These are phyloP conservation scores for Calvatia gigantea DNA, from an alignment of 768 basidiomycete genomes.

Conservation along the genomic window DNA sequence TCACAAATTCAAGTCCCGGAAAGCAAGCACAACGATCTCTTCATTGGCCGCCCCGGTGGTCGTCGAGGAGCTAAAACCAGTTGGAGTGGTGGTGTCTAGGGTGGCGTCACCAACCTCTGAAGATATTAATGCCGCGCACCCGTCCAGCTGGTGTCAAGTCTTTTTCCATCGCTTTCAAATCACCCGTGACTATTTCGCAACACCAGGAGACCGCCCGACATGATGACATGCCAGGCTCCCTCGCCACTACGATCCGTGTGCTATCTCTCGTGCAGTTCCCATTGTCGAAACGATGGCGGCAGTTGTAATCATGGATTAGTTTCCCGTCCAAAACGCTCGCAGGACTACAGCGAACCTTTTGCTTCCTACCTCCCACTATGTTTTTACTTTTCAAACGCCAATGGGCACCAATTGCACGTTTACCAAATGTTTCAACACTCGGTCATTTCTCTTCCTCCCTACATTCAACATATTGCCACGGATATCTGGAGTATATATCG, in stretches of 20 bases:
- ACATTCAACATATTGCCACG: background rate
- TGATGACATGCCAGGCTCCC: conserved; percentile 81
- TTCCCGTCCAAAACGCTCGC: conserved; percentile 87
- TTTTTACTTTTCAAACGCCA: conserved; percentile 45
- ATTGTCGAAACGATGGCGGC: conserved; percentile 99
- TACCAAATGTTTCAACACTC: background rate
- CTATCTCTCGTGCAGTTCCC: conserved; percentile 95
- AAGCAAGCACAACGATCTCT: conserved; percentile 90
- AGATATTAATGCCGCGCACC: too few species aligned
- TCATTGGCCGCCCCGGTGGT: conserved; percentile 62
- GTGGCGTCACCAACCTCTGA: conserved; percentile 98
- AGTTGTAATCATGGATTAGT: conserved; percentile 90
- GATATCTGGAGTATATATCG: background rate
- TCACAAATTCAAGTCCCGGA: conserved; percentile 66
- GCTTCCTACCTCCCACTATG: conserved; percentile 94
- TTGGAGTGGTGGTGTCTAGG: conserved; percentile 97
- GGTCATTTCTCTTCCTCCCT: background rate
- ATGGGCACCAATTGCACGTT: conserved; percentile 20
- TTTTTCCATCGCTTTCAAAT: conserved; percentile 96
- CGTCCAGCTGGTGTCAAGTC: too few species aligned
- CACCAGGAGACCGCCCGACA: conserved; percentile 89
- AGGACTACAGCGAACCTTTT: conserved; percentile 69
- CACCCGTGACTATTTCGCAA: conserved; percentile 96
- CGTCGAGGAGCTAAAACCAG: conserved; percentile 82
- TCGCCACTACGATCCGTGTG: conserved; percentile 97